A percentile compares a stretch with the other conserved stretches of the same genome.
Evolutionary conservation across 768 basidiomycete species (phyloP).

Genomic region (Hebeloma cylindrosporum): DNA sequence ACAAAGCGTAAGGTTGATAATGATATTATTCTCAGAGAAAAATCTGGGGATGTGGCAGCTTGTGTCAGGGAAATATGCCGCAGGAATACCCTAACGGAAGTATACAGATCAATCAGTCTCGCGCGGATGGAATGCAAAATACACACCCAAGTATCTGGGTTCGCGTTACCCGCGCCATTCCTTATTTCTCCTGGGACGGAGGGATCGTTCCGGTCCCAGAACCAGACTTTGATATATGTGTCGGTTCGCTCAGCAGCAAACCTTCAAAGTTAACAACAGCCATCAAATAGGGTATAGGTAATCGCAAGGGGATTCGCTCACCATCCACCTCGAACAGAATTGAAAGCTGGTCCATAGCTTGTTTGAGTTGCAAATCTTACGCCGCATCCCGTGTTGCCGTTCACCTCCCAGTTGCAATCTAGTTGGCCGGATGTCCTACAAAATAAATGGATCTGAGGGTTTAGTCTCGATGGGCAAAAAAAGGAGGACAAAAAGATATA

Average conservation of each 20-base stretch:
- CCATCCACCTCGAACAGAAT: slow-evolving; percentile 59
- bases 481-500: slow-evolving; percentile 5
- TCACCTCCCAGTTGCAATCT: slow-evolving; percentile 24
- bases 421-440: slow-evolving; percentile 19
- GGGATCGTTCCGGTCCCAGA: slow-evolving; percentile 59
- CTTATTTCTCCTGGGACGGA: slow-evolving; percentile 49
- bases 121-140: background rate
- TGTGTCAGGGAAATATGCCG: slow-evolving; percentile 59
- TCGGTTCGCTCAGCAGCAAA: slow-evolving; percentile 63
- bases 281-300: background rate
- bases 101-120: background rate
- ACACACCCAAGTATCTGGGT: slow-evolving; percentile 57
- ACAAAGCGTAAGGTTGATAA: slow-evolving; percentile 55
- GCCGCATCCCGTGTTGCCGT: slow-evolving; percentile 28
- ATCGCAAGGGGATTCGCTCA: slow-evolving; percentile 24
- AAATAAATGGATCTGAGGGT: slow-evolving; percentile 18
- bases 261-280: slow-evolving; percentile 33
- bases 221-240: slow-evolving; percentile 64
- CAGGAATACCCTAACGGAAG: slow-evolving; percentile 47
- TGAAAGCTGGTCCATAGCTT: slow-evolving; percentile 61
- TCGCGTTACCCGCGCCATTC: slow-evolving; percentile 37
- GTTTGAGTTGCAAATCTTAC: slow-evolving; percentile 32
- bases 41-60: slow-evolving; percentile 56
- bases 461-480: background rate
- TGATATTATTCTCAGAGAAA: slow-evolving; percentile 59